Percentiles rank a stretch among this genome's conserved stretches.
Evolutionary conservation across 305 asterid species (phyloP).

Genomic region (Fraxinus angustifolia): DNA sequence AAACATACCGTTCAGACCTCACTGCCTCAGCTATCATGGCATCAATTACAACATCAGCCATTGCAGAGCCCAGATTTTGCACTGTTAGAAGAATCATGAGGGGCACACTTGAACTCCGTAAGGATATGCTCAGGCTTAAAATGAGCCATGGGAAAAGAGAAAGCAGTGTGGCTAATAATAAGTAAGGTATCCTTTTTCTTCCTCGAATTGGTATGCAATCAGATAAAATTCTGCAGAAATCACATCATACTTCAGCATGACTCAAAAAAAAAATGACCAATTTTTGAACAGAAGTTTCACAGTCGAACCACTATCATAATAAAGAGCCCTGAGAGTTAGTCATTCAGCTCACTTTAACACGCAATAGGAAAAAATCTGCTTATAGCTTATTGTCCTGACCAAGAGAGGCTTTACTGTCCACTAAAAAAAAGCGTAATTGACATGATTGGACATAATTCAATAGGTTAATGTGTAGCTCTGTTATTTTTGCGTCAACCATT

Average conservation of each 20-base stretch:
- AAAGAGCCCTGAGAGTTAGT: slow-evolving; percentile 3
- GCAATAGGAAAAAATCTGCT: slow-evolving; percentile 9
- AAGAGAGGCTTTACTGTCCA: not conserved
- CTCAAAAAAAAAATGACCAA: not conserved
- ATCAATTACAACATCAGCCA: slow-evolving; percentile 97
- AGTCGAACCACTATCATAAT: not conserved
- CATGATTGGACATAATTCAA: not conserved
- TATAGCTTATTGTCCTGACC: slow-evolving; percentile 2
- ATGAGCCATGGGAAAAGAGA: slow-evolving; percentile 80
- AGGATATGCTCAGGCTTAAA: slow-evolving; percentile 49
- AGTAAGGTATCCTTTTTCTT: slow-evolving; percentile 79
- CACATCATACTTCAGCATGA: slow-evolving; percentile 5
- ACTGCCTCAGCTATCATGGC: slow-evolving; percentile 99
- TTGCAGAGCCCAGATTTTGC: slow-evolving; percentile 94
- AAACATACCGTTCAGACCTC: slow-evolving; percentile 71
- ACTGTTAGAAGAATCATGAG: slow-evolving; percentile 75
- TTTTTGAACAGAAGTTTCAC: not conserved
- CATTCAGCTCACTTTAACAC: not conserved
- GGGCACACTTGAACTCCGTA: slow-evolving; percentile 57
- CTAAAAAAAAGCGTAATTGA: not conserved
- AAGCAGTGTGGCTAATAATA: slow-evolving; percentile 62
- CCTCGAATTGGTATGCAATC: slow-evolving; percentile 89
- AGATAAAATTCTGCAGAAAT: slow-evolving; percentile 67
- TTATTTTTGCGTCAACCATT: not conserved
- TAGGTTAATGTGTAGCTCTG: not conserved